Base-by-base conservation (phyloP, 768 basidiomycete genomes). In the Fomitopsis pulvina region DNA sequence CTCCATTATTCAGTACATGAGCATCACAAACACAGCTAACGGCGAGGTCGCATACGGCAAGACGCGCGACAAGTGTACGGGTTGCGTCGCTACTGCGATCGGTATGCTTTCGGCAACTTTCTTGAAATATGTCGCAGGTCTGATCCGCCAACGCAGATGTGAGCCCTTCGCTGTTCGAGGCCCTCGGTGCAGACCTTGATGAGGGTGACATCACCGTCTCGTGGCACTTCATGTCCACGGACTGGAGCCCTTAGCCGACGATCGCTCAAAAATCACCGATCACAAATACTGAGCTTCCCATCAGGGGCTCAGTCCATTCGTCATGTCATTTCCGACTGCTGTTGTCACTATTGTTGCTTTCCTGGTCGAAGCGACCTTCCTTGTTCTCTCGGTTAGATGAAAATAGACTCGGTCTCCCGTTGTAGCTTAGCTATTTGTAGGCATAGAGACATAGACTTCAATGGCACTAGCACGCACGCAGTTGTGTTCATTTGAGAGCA, bases 121-220 rank as follows among this genome's bases (percentile, higher is more conserved):
- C 16, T 22, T 9, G 4, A 16, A 8, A n/a, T 41, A 41, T 18
- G 39, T 18, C 63, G 52, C 74, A 22, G 16, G 24, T 10, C 26
- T 26, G 9, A n/a, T 7, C 34, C 4, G 27, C 10, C 14, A 29
- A 20, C 18, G 37, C 24, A 25, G 85, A 88, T 62, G 75, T 87
- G 79, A 85, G 83, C 24, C 75, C 76, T 7, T 69, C 71, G 6
- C 60, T 83, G 28, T 88, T 88, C 65, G 2, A 77, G 58, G 53
- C 77, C 51, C 60, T 88, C 40, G 76, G 61, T 32, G 47, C 51
- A 16, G n/a, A 37, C 38, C 75, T 83, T 38, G 60, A 54, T 51
- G 60, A 64, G 9, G 85, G 85, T 25, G 71, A 71, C 32, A 60
- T 87, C 30, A 49, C 60, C n/a, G 70, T 87, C 52, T 62, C 63